Evolutionary conservation across 805 yeast genomes (phyloP).

Genomic region (Candida pini): DNA sequence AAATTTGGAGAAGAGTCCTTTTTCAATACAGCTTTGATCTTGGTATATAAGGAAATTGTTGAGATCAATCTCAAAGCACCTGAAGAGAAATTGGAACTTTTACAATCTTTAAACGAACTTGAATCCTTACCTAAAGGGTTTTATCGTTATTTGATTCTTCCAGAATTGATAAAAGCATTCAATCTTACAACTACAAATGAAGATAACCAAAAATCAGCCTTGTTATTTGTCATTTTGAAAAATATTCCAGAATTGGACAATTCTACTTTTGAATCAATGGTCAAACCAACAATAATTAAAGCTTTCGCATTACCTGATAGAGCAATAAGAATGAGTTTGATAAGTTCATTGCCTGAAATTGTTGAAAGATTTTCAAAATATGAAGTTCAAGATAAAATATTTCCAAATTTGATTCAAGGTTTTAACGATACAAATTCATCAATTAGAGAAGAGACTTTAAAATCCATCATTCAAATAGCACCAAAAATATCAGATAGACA

Average conservation of each 20-base stretch:
- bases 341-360: conserved; percentile 56
- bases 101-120: conserved; percentile 32
- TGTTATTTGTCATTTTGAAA: conserved; percentile 38
- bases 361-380: conserved; percentile 44
- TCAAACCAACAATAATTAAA: conserved; percentile 60
- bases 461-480: conserved; percentile 50
- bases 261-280: conserved; percentile 31
- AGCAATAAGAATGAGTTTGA: conserved; percentile 65
- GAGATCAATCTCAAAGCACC: conserved; percentile 50
- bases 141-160: conserved; percentile 59
- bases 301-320: conserved; percentile 69
- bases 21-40: conserved; percentile 44
- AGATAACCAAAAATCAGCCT: conserved; percentile 19
- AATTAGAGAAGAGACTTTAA: conserved; percentile 77
- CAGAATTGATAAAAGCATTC: conserved; percentile 54
- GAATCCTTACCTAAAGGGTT: conserved; percentile 43
- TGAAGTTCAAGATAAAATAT: conserved; percentile 65
- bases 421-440: conserved; percentile 77
- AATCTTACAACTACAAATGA: conserved; percentile 17
- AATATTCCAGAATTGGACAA: conserved; percentile 22
- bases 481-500: conserved; percentile 70
- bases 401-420: conserved; percentile 68
- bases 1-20: conserved; percentile 24
- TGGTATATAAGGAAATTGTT: conserved; percentile 46
- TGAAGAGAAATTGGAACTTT: conserved; percentile 46